Evolutionary conservation across 345 rosid genomes (phyloP), one percentile per base, ranked within the genome.

Genomic region (Corchorus olitorius): DNA sequence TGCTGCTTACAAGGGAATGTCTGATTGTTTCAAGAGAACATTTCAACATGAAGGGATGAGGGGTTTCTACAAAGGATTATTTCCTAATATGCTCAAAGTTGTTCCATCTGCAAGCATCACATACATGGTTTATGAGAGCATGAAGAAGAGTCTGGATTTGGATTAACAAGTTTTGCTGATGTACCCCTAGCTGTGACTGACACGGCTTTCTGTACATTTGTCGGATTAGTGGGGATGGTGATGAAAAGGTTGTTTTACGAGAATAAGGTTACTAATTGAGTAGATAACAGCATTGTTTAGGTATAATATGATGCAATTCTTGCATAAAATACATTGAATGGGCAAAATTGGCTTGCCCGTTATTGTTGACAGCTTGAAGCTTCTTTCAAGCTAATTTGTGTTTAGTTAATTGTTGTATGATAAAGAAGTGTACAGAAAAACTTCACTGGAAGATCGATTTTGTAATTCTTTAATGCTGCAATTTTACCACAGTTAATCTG

Each of bases 1-100:
- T 1, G 72, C 80, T 74, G 87, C 87, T 70, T 85, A 85, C 68
- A 78, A 82, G 77, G 87, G 97, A 19, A 92, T 94, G 98, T 83
- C 88, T 1, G 98, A 89, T 74, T 90, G 89, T 22, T 94, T 92
- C 76, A 84, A 82, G 87, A 90, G 84, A 84, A 94, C 98, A 14
- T 81, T 89, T 67, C 82, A 74, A 75, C 87, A 80, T 12, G 98
- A 94, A 86, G 94, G 97, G 48, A 77, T 79, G 52, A 84, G 83
- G 81, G 98, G 96, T 63, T 88, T 91, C 58, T 94, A 92, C 86
- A 92, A 91, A 85, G 98, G 97, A 61, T 80, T 94, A 45, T 85
- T 94, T 65, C 98, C 98, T 46, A 94, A 94, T 75, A 81, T 94
- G 84, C 90, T 94, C 64, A 92, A 92, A 73, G 87, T 84, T 68